These are phyloP conservation scores for Candolleomyces aberdarensis DNA, from an alignment of 768 basidiomycete genomes.

Conservation along the genomic window DNA sequence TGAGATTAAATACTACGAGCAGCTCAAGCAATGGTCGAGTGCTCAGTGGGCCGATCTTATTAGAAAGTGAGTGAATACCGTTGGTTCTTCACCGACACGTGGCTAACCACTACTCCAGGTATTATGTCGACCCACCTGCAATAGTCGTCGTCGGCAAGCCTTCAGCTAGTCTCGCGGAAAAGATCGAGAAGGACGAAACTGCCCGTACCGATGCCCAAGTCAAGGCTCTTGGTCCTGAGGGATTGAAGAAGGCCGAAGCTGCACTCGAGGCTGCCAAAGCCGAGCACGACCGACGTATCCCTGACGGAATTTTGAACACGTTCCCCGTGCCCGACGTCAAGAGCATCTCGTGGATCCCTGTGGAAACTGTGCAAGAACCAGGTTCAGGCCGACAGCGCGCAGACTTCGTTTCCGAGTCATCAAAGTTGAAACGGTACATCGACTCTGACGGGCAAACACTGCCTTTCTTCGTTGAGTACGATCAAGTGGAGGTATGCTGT, in stretches of 20 bases:
- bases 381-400: constrained; percentile 43
- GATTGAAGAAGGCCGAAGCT: constrained; percentile 65
- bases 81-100: neutral
- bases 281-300: constrained; percentile 83
- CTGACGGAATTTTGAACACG: constrained; percentile 69
- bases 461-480: constrained; percentile 91
- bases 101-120: constrained; percentile 42
- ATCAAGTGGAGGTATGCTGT: constrained; percentile 75
- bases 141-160: constrained; percentile 86
- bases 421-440: constrained; percentile 59
- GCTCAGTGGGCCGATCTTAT: constrained; percentile 77
- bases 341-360: constrained; percentile 90
- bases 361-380: constrained; percentile 59
- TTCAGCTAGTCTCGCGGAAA: constrained; percentile 77
- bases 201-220: constrained; percentile 70
- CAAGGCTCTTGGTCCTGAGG: constrained; percentile 70
- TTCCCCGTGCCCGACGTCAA: constrained; percentile 93
- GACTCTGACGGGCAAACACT: constrained; percentile 62
- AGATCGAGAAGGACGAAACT: constrained; percentile 80
- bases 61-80: constrained; percentile 46
- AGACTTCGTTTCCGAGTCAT: constrained; percentile 24
- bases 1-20: constrained; percentile 70
- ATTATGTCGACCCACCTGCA: constrained; percentile 69
- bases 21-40: constrained; percentile 67
- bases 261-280: constrained; percentile 80